These are phyloP conservation scores for Zygotorulaspora mrakii DNA, from an alignment of 1,139 yeast genomes.

Conservation along the genomic window DNA sequence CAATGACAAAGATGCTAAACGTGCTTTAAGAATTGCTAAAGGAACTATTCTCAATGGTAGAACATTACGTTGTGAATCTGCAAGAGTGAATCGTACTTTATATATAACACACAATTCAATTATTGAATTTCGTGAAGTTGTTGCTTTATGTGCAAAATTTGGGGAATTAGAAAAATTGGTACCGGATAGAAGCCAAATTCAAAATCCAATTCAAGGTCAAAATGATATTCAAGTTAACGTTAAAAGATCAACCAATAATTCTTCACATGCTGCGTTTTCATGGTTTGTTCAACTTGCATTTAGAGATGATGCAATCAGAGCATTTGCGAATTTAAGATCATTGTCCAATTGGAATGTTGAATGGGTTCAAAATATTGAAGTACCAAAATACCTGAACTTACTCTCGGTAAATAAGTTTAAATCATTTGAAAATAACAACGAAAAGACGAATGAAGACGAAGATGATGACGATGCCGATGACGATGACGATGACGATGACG, in stretches of 20 bases:
- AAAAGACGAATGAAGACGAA: not conserved
- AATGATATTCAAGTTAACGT: slow-evolving; percentile 20
- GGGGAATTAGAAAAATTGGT: slow-evolving; percentile 75
- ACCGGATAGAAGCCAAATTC: slow-evolving; percentile 50
- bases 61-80: slow-evolving; percentile 80
- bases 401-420: slow-evolving; percentile 15
- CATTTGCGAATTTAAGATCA: slow-evolving; percentile 66
- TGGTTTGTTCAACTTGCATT: slow-evolving; percentile 84
- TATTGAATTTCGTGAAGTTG: slow-evolving; percentile 36
- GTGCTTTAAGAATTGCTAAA: slow-evolving; percentile 67
- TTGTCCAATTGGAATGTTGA: slow-evolving; percentile 55
- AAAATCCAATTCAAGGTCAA: no score
- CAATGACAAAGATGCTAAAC: slow-evolving; percentile 63
- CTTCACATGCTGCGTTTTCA: slow-evolving; percentile 38
- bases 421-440: not conserved
- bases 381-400: slow-evolving; percentile 35
- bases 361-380: slow-evolving; percentile 81
- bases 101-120: slow-evolving; percentile 42
- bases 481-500: slow-evolving; percentile 14
- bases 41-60: slow-evolving; percentile 69
- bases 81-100: slow-evolving; percentile 84
- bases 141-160: slow-evolving; percentile 44
- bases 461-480: slow-evolving; percentile 5
- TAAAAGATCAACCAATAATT: slow-evolving; percentile 37
- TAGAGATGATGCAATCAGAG: slow-evolving; percentile 87